Conservation (phyloP, 2,329 filamentous ascomycete genomes). For the Diaporthe capsici region DNA sequence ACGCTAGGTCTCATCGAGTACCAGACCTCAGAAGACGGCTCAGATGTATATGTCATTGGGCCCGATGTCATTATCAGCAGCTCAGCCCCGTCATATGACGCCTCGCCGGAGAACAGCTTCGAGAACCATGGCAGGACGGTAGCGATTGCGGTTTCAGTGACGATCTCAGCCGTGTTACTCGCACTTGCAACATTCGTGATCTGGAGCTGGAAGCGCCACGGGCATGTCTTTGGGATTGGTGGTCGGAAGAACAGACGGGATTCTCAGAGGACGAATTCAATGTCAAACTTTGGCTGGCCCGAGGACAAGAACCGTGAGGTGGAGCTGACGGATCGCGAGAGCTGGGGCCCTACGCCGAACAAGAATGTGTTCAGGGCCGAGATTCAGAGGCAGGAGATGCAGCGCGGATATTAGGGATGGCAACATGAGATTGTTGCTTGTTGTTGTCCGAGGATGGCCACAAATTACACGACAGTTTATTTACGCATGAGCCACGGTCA, state of each 20-base stretch:
- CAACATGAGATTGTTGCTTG: too few species aligned
- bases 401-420: not conserved
- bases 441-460: not conserved
- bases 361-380: constrained; percentile 56
- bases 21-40: constrained; percentile 40
- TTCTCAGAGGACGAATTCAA: constrained; percentile 31
- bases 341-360: constrained; percentile 49
- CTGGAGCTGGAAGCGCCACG: constrained; percentile 47
- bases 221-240: constrained; percentile 41
- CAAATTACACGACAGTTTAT: too few species aligned
- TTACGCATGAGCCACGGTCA: not conserved
- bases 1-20: constrained; percentile 46
- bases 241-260: constrained; percentile 22
- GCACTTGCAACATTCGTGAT: constrained; percentile 44
- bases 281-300: constrained; percentile 21
- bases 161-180: constrained; percentile 46
- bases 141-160: constrained; percentile 49
- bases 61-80: constrained; percentile 47
- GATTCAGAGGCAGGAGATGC: constrained; percentile 51
- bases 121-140: constrained; percentile 40
- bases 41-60: constrained; percentile 40
- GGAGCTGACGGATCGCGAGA: constrained; percentile 50
- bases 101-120: not conserved
- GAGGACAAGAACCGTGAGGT: constrained; percentile 46
- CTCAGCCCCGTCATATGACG: constrained; percentile 8